These are phyloP conservation scores for Atkinsonella hypoxylon DNA, from an alignment of 2,329 filamentous ascomycete genomes.

Conservation along the genomic window DNA sequence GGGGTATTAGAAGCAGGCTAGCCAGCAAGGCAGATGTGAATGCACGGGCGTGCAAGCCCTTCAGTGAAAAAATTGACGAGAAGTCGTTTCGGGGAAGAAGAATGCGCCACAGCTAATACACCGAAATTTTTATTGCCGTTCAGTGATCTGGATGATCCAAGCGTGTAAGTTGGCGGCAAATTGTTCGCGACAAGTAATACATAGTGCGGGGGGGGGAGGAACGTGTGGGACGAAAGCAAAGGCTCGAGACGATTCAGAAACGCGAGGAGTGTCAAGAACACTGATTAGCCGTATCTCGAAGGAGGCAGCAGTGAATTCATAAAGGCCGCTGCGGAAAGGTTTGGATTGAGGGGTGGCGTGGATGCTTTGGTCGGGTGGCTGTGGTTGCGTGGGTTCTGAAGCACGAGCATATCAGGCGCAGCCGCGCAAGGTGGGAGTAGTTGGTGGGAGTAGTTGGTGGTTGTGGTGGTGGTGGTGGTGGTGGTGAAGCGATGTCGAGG, in stretches of 20 bases:
- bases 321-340: background rate
- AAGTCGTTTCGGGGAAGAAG: background rate
- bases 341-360: background rate
- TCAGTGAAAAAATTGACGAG: background rate
- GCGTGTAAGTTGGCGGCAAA: background rate
- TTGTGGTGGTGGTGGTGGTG: background rate
- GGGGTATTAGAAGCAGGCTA: too few species aligned
- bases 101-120: background rate
- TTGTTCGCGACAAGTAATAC: background rate
- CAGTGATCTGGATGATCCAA: background rate
- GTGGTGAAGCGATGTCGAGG: background rate
- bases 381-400: background rate
- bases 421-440: background rate
- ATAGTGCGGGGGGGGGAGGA: slow-evolving; percentile 1
- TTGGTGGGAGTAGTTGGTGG: too few species aligned
- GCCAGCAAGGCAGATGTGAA: too few species aligned
- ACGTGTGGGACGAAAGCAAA: background rate
- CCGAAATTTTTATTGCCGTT: background rate
- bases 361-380: background rate
- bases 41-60: background rate
- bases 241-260: background rate
- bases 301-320: background rate
- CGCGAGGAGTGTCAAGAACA: background rate
- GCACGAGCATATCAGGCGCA: background rate
- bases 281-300: background rate